Base-by-base conservation (phyloP, 2,329 filamentous ascomycete genomes). In the Grosmannia serpens region DNA sequence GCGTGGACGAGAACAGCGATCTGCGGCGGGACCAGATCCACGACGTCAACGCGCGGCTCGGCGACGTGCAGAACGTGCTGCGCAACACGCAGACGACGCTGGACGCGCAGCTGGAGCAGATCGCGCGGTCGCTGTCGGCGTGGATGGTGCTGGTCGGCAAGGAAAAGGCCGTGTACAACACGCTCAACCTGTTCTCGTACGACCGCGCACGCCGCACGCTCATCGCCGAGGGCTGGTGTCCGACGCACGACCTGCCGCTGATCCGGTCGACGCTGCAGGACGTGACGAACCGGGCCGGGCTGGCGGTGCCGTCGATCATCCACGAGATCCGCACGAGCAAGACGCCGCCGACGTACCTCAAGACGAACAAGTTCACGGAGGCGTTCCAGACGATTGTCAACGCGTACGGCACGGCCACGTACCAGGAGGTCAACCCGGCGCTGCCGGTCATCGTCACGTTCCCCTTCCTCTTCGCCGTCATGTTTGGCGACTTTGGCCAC, bases 351-450 rank as follows among this genome's bases (percentile, higher is more conserved):
- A 99, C 94, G 0, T 97, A 95, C 72, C 84, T 96, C 73, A 95
- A 95, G 77, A 96, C 91, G 35, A 99, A 99, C 80, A 96, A 92
- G 73, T 97, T 97, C 70, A 99, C 95, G 3, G 87, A 96, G 68
- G 94, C 87, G 27, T 99, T 99, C 78, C 94, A 99, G 74, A 97
- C 92, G 60, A 99, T 99, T 71, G 95, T 99, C 71, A 92, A 99
- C 67, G 94, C 95, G 31, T 99, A 99, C 69, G 95, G 94, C 69
- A 96, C 94, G 49, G 89, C 94, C 61, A 97, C 95, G 64, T 99
- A 99, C 74, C 88, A 88, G 65, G 94, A 99, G 75, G 88, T 96
- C 71, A 99, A 99, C 74, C 94, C 94, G 59, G 92, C 91, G 62
- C 81, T 99, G 26, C 92, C 92, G 44, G 94, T 95, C 56, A 91